Evolutionary conservation across 2,329 filamentous ascomycete genomes (phyloP).

Genomic region (Monascus ruber): DNA sequence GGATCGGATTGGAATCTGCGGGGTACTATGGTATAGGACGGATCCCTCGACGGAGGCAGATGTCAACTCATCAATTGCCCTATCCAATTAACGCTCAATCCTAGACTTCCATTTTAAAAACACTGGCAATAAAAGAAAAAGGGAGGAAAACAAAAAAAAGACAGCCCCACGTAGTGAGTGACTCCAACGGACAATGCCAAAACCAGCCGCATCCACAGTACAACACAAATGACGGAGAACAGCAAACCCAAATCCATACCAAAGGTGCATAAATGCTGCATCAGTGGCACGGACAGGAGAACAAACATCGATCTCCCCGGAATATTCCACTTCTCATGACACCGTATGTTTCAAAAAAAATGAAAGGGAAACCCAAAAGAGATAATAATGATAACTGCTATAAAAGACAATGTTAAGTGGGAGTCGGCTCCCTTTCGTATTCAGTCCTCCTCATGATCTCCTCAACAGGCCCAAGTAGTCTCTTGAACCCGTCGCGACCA

Average conservation of each 20-base stretch:
- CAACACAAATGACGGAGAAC: neutral
- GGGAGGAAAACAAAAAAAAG: no score
- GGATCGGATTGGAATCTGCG: no score
- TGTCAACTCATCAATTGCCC: no score
- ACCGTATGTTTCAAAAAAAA: neutral
- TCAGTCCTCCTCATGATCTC: conserved; percentile 72
- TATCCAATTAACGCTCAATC: no score
- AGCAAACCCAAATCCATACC: neutral
- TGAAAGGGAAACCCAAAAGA: neutral
- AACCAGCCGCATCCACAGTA: neutral
- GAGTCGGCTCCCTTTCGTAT: conserved; percentile 24
- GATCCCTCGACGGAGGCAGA: no score
- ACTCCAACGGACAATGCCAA: no score
- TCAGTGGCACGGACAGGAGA: neutral
- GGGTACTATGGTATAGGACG: no score
- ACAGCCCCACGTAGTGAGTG: neutral
- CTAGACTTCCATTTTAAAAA: no score
- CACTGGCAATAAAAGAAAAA: no score
- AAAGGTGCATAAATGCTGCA: neutral
- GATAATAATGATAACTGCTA: neutral
- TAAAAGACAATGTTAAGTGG: neutral
- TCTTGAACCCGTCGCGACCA: conserved; percentile 89
- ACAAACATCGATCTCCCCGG: no score
- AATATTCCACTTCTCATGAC: no score
- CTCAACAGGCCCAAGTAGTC: conserved; percentile 83